Evolutionary conservation across 2,329 filamentous ascomycete genomes (phyloP).

Genomic region (Lecanicillium sp.): DNA sequence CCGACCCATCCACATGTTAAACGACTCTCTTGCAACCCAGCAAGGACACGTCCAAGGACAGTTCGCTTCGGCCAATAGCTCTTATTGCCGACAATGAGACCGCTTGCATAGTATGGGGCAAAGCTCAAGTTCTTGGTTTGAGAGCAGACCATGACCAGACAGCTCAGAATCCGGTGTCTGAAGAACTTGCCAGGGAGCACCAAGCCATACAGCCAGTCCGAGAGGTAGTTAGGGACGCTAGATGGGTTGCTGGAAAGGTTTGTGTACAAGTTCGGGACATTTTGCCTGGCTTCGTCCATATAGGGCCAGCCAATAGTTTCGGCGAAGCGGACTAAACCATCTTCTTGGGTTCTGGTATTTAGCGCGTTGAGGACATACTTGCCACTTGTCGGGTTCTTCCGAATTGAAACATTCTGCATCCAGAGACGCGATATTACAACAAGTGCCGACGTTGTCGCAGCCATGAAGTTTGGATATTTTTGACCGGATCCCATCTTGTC

Average conservation of each 20-base stretch:
- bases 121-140: not conserved
- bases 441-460: not conserved
- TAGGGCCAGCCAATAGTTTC: slow-evolving; percentile 1
- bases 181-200: slow-evolving; percentile 1
- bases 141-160: not conserved
- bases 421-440: not conserved
- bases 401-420: not conserved
- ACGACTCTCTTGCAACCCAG: not conserved
- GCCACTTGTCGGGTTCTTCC: not conserved
- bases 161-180: not conserved
- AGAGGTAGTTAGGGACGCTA: not conserved
- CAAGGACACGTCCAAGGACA: not conserved
- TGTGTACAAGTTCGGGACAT: not conserved
- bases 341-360: not conserved
- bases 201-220: not conserved
- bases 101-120: not conserved
- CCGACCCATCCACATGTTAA: not conserved
- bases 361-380: not conserved
- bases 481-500: not conserved
- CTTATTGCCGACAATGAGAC: not conserved
- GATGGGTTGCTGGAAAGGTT: not conserved
- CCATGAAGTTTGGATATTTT: slow-evolving; percentile 1
- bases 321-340: too few species aligned
- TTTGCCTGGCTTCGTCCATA: not conserved
- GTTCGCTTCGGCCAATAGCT: slow-evolving; percentile 2